Evolutionary conservation across 257 asterid species (phyloP).

Genomic region (Echium plantagineum): DNA sequence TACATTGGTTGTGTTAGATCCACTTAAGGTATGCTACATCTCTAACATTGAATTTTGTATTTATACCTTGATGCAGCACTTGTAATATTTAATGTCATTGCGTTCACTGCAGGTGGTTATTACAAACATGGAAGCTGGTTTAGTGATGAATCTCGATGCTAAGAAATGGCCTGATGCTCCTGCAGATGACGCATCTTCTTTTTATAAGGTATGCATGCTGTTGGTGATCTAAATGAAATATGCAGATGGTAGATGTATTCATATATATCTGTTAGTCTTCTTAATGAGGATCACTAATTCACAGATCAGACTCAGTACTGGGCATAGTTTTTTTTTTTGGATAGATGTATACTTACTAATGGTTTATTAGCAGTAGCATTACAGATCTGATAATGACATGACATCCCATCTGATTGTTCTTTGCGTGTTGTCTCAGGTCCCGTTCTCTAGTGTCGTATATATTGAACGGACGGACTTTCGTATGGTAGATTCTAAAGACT

Average conservation of each 20-base stretch:
- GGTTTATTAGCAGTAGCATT: neutral
- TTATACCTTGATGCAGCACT: neutral
- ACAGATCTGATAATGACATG: neutral
- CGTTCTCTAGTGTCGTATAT: slow-evolving; percentile 77
- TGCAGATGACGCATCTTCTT: slow-evolving; percentile 46
- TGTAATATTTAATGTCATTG: slow-evolving; percentile 1
- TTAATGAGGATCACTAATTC: neutral
- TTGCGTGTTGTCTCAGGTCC: slow-evolving; percentile 39
- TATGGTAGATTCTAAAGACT: slow-evolving; percentile 81
- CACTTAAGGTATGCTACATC: slow-evolving; percentile 53
- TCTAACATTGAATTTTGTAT: neutral
- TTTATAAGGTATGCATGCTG: slow-evolving; percentile 45
- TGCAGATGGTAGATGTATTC: slow-evolving; percentile 1
- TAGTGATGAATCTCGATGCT: slow-evolving; percentile 69
- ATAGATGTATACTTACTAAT: neutral
- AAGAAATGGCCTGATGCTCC: slow-evolving; percentile 96
- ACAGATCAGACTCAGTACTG: neutral
- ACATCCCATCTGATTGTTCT: slow-evolving; percentile 1
- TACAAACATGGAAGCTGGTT: slow-evolving; percentile 54
- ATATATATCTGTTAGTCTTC: neutral
- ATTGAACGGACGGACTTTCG: slow-evolving; percentile 80
- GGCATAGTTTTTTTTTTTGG: neutral
- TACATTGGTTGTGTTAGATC: slow-evolving; percentile 76
- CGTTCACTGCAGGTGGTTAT: slow-evolving; percentile 50
- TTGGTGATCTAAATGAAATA: neutral